These are phyloP conservation scores for Phialophora chinensis DNA, from an alignment of 2,329 filamentous ascomycete genomes.

Conservation along the genomic window DNA sequence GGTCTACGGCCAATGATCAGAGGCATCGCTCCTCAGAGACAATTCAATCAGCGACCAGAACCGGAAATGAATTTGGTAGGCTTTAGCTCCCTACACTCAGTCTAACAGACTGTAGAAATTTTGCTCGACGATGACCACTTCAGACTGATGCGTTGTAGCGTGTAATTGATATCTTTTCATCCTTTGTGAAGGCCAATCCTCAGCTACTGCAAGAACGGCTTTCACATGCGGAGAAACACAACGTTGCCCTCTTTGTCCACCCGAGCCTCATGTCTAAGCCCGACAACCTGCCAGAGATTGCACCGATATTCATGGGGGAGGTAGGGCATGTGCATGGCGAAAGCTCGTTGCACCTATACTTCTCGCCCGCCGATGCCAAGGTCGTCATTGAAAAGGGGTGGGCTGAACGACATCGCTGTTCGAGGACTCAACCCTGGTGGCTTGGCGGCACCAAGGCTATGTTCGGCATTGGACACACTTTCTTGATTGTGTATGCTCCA, in stretches of 20 bases:
- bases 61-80: conserved; percentile 51
- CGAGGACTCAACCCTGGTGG: conserved; percentile 66
- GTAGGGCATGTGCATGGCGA: conserved; percentile 82
- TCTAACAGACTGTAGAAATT: background rate
- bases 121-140: background rate
- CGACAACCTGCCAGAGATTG: conserved; percentile 60
- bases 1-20: conserved; percentile 70
- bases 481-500: conserved; percentile 80
- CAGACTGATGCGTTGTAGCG: conserved; percentile 18
- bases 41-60: conserved; percentile 70
- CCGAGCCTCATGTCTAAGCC: conserved; percentile 25
- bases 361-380: conserved; percentile 79
- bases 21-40: conserved; percentile 82
- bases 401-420: conserved; percentile 71
- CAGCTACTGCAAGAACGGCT: conserved; percentile 28
- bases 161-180: conserved; percentile 28
- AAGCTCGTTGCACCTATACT: conserved; percentile 76
- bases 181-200: conserved; percentile 28
- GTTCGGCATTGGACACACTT: conserved; percentile 32
- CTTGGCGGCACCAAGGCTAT: conserved; percentile 54
- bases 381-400: conserved; percentile 76
- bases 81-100: background rate
- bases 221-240: conserved; percentile 31
- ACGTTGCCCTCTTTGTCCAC: conserved; percentile 33
- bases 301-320: conserved; percentile 65